A percentile compares a stretch with the other conserved stretches of the same genome.
phyloP scores from a whole-genome alignment of 2,329 filamentous ascomycete genomes.

The Verticillium isaacii region DNA sequence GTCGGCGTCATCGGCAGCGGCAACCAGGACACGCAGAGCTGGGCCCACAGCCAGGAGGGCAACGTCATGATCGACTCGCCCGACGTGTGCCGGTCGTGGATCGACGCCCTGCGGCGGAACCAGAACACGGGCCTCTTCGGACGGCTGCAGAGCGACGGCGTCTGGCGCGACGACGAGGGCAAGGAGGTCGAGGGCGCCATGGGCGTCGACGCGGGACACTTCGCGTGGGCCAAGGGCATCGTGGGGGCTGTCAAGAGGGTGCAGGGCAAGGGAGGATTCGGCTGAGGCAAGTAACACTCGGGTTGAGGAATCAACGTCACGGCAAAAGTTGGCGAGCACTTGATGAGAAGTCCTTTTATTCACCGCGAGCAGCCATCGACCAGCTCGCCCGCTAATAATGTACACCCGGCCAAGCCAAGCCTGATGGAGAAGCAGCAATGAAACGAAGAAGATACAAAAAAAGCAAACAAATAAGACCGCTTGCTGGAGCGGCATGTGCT shows the following conservation, averaged over 20 bases:
- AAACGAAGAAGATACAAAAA: background rate
- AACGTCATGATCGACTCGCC: conserved; percentile 69
- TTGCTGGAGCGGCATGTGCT: background rate
- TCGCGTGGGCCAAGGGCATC: conserved; percentile 55
- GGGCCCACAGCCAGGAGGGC: conserved; percentile 74
- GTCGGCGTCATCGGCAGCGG: conserved; percentile 71
- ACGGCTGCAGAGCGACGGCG: conserved; percentile 47
- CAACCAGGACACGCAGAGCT: conserved; percentile 77
- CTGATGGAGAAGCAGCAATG: background rate
- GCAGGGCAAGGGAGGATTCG: conserved; percentile 31
- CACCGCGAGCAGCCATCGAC: background rate
- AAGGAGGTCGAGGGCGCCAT: conserved; percentile 43
- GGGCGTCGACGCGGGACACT: conserved; percentile 46
- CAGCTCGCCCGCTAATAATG: background rate
- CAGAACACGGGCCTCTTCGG: conserved; percentile 62
- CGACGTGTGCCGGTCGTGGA: conserved; percentile 43
- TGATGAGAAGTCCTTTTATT: background rate
- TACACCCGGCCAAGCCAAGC: background rate
- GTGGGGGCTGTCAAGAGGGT: conserved; percentile 54
- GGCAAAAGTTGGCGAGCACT: background rate
- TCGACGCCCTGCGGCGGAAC: conserved; percentile 33
- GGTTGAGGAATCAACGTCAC: background rate
- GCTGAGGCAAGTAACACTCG: background rate
- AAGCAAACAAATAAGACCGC: background rate
- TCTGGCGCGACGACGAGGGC: conserved; percentile 54